These are phyloP conservation scores for Tolypocladium tropicale DNA, from an alignment of 2,329 filamentous ascomycete genomes.

Conservation along the genomic window DNA sequence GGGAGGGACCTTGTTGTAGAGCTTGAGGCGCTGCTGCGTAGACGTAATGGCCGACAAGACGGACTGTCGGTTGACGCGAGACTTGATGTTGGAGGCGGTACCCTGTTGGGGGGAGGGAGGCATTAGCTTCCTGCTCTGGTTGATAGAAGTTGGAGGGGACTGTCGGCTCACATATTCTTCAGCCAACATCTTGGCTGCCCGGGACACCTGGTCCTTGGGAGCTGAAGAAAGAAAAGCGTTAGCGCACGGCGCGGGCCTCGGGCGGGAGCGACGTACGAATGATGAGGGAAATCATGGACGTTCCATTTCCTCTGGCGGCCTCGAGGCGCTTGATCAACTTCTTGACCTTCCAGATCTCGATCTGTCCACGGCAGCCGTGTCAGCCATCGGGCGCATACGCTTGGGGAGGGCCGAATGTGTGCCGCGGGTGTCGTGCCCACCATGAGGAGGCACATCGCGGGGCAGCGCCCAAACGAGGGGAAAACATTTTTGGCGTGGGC, in stretches of 20 bases:
- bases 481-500: constrained; percentile 6
- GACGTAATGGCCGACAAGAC: constrained; percentile 97
- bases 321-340: constrained; percentile 99
- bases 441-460: constrained; percentile 10
- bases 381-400: constrained; percentile 6
- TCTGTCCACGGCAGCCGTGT: constrained; percentile 28
- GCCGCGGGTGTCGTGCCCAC: not conserved
- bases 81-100: constrained; percentile 99
- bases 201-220: constrained; percentile 95
- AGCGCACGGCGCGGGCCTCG: too few species aligned
- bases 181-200: constrained; percentile 98
- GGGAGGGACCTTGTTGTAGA: constrained; percentile 97
- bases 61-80: constrained; percentile 95
- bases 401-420: not conserved
- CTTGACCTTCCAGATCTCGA: constrained; percentile 94
- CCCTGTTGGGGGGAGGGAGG: constrained; percentile 58
- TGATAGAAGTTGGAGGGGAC: not conserved
- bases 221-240: too few species aligned
- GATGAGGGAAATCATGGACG: constrained; percentile 98
- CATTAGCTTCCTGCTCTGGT: constrained; percentile 7
- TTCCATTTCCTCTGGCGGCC: constrained; percentile 94
- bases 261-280: constrained; percentile 58
- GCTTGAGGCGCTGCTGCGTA: constrained; percentile 96
- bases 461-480: constrained; percentile 7
- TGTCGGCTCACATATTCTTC: constrained; percentile 80